These are phyloP conservation scores for Tilletia caries DNA, from an alignment of 1,284 basidiomycete species.

Conservation along the genomic window DNA sequence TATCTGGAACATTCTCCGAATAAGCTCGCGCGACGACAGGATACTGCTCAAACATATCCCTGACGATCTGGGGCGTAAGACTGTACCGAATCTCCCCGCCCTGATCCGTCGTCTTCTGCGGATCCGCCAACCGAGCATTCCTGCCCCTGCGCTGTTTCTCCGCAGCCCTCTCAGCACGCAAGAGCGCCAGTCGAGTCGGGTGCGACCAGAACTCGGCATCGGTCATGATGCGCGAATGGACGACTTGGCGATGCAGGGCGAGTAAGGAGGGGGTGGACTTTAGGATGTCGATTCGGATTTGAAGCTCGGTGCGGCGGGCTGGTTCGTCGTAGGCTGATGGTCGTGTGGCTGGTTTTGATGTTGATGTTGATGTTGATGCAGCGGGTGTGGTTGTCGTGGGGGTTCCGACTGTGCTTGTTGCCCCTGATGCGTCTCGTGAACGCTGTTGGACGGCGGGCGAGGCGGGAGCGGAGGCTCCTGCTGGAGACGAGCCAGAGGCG, in stretches of 20 bases:
- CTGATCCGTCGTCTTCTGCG: constrained; percentile 43
- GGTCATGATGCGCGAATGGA: constrained; percentile 33
- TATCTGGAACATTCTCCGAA: constrained; percentile 81
- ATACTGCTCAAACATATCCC: constrained; percentile 96
- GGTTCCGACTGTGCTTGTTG: constrained; percentile 12
- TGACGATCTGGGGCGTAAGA: constrained; percentile 85
- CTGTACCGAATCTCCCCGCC: constrained; percentile 69
- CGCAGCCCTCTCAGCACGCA: constrained; percentile 41
- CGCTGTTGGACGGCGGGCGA: not conserved
- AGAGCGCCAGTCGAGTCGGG: constrained; percentile 41
- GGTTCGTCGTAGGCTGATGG: not conserved
- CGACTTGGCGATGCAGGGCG: constrained; percentile 47
- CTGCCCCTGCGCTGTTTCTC: constrained; percentile 43
- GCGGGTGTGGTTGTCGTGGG: not conserved
- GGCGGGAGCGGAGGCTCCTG: constrained; percentile 7
- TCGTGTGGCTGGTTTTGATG: constrained; percentile 16
- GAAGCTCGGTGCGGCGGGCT: constrained; percentile 29
- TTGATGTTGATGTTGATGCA: not conserved
- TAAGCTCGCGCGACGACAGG: constrained; percentile 90
- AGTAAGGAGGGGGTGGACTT: constrained; percentile 38
- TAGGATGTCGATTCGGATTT: constrained; percentile 43
- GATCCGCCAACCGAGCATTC: constrained; percentile 49
- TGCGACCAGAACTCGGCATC: constrained; percentile 53
- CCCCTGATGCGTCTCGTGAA: not conserved
- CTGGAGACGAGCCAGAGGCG: too few relatives aligned